Percentiles rank a stretch among this genome's conserved stretches.
These are phyloP conservation scores for Candida hungchunana DNA, from an alignment of 805 yeast genomes.

Conservation along the genomic window DNA sequence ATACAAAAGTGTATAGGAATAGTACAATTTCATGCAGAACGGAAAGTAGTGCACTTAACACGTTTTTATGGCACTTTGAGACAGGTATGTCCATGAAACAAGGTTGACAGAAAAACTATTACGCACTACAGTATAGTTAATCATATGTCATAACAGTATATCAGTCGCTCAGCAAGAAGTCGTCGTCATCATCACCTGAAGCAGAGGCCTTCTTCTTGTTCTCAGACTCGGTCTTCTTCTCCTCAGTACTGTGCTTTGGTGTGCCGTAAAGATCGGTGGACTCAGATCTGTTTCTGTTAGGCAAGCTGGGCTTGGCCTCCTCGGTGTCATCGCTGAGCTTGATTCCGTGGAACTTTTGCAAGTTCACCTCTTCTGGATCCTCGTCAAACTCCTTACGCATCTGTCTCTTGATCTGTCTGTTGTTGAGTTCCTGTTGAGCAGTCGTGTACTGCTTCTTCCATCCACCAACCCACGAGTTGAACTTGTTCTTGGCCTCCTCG, in stretches of 20 bases:
- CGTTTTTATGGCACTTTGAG: too few relatives aligned
- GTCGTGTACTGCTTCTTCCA: constrained; percentile 25
- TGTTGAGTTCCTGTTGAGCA: constrained; percentile 18
- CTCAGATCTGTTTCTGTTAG: constrained; percentile 30
- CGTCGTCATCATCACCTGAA: constrained; percentile 35
- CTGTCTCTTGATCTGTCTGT: constrained; percentile 25
- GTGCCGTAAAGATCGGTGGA: constrained; percentile 26
- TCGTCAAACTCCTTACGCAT: constrained; percentile 37
- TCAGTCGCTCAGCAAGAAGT: constrained; percentile 36
- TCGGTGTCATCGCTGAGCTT: constrained; percentile 34
- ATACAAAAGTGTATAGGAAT: too few relatives aligned
- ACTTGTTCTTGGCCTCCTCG: constrained; percentile 73
- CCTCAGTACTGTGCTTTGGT: constrained; percentile 13
- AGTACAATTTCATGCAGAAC: too few relatives aligned
- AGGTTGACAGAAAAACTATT: not conserved
- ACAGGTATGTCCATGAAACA: too few relatives aligned
- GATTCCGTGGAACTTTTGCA: constrained; percentile 45
- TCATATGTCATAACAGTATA: too few relatives aligned
- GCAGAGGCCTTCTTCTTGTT: constrained; percentile 37
- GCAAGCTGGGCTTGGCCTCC: constrained; percentile 21
- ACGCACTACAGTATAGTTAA: not conserved
- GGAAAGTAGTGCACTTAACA: too few relatives aligned
- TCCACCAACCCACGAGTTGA: constrained; percentile 60
- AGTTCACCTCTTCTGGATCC: constrained; percentile 49
- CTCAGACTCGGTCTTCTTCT: constrained; percentile 7